Conservation (phyloP, 2,329 filamentous ascomycete species). For the Penicillium sp. region DNA sequence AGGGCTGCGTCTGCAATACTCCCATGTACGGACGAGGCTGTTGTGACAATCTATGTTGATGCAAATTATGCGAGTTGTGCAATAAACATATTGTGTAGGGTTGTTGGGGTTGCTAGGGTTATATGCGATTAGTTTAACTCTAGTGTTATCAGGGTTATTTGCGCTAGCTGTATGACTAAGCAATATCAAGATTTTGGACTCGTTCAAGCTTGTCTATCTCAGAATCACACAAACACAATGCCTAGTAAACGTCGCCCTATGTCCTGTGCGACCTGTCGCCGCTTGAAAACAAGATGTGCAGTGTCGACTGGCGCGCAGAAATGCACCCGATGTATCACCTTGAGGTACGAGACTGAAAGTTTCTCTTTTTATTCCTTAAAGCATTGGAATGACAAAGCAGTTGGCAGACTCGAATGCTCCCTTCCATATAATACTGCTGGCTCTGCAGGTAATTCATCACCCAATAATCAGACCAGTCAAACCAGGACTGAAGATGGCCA, state of each 20-base stretch:
- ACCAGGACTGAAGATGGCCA: too few relatives aligned
- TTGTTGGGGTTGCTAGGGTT: too few relatives aligned
- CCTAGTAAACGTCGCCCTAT: neutral
- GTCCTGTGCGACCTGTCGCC: slow-evolving; percentile 25
- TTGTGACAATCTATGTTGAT: neutral
- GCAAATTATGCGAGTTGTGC: neutral
- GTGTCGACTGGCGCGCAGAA: slow-evolving; percentile 12
- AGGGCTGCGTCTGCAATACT: neutral
- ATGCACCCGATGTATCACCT: neutral
- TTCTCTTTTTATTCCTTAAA: neutral
- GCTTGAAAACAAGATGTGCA: slow-evolving; percentile 41
- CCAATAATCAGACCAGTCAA: neutral
- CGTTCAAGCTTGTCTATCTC: too few relatives aligned
- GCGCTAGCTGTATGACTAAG: too few relatives aligned
- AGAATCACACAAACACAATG: too few relatives aligned
- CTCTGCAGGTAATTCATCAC: neutral
- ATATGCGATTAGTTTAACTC: too few relatives aligned
- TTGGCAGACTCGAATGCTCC: neutral
- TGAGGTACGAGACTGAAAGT: neutral
- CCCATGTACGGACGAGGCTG: too few relatives aligned
- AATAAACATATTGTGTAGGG: neutral
- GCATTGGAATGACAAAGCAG: neutral
- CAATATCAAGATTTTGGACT: too few relatives aligned
- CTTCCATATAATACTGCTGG: neutral
- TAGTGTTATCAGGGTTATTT: too few relatives aligned